These are phyloP conservation scores for Thinopyrum elongatum DNA, from an alignment of 176 grass and related monocot genomes.

Conservation along the genomic window DNA sequence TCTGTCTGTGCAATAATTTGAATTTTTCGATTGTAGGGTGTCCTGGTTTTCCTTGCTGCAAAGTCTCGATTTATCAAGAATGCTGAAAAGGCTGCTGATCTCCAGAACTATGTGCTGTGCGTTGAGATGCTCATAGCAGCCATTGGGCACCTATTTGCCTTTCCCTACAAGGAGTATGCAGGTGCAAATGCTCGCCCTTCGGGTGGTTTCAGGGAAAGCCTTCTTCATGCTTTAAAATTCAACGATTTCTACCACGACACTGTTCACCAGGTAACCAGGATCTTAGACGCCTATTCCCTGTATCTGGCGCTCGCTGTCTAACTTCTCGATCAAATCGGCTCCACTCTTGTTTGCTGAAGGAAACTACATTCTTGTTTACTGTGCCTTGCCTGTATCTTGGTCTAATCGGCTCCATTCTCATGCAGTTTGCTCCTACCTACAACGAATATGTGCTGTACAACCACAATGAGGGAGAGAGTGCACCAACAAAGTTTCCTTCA, in stretches of 20 bases:
- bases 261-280: slow-evolving; percentile 87
- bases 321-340: background rate
- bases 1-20: slow-evolving; percentile 2
- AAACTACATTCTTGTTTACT: slow-evolving; percentile 6
- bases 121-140: slow-evolving; percentile 98
- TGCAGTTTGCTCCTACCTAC: slow-evolving; percentile 95
- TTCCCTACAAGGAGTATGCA: slow-evolving; percentile 97
- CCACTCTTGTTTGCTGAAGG: too few species aligned
- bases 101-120: slow-evolving; percentile 87
- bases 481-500: slow-evolving; percentile 65
- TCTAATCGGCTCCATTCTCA: slow-evolving; percentile 17
- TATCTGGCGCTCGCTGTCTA: background rate
- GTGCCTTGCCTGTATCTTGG: background rate
- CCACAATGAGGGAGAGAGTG: slow-evolving; percentile 63
- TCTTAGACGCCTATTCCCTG: background rate
- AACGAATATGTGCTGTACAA: slow-evolving; percentile 98
- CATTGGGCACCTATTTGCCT: slow-evolving; percentile 70
- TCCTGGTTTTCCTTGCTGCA: slow-evolving; percentile 93
- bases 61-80: slow-evolving; percentile 86
- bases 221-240: slow-evolving; percentile 88
- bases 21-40: slow-evolving; percentile 58
- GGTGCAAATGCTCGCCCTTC: slow-evolving; percentile 71
- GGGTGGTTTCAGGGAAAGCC: slow-evolving; percentile 71
- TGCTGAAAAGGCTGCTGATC: slow-evolving; percentile 83
- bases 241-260: slow-evolving; percentile 99